Percentiles rank a stretch among this genome's conserved stretches.
Conservation (phyloP, 495 filamentous ascomycete species). For the Penicillium steckii region DNA sequence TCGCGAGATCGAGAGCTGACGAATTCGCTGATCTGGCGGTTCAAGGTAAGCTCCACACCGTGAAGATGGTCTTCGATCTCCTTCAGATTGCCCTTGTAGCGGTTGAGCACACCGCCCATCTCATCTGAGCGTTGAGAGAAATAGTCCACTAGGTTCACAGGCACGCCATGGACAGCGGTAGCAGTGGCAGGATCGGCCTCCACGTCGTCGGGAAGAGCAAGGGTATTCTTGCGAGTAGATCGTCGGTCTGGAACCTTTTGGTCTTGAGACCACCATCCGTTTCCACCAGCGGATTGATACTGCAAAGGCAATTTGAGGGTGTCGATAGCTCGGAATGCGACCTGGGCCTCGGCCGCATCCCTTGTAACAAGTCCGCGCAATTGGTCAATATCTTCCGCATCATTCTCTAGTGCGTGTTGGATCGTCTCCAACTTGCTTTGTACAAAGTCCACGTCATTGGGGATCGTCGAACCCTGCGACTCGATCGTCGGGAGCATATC, state of each 20-base stretch:
- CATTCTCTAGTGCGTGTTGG: slow-evolving; percentile 67
- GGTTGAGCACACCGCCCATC: slow-evolving; percentile 63
- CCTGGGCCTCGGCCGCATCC: slow-evolving; percentile 69
- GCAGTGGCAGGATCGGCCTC: slow-evolving; percentile 53
- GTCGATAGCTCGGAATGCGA: slow-evolving; percentile 73
- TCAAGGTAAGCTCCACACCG: slow-evolving; percentile 67
- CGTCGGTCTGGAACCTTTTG: slow-evolving; percentile 42
- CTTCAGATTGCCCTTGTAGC: slow-evolving; percentile 65
- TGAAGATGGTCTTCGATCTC: slow-evolving; percentile 84
- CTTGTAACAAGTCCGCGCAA: slow-evolving; percentile 60
- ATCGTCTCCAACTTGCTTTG: slow-evolving; percentile 69
- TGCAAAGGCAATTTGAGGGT: slow-evolving; percentile 73
- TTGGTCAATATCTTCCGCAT: slow-evolving; percentile 67
- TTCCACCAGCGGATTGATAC: slow-evolving; percentile 55
- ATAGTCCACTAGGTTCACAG: slow-evolving; percentile 66
- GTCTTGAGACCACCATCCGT: slow-evolving; percentile 49
- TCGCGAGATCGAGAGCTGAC: slow-evolving; percentile 54
- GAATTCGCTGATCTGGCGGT: slow-evolving; percentile 68
- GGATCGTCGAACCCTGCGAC: slow-evolving; percentile 61
- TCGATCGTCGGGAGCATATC: slow-evolving; percentile 58
- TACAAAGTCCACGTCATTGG: slow-evolving; percentile 73
- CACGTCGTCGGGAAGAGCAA: slow-evolving; percentile 54
- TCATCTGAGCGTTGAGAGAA: slow-evolving; percentile 72
- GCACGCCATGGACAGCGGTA: slow-evolving; percentile 39
- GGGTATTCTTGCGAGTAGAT: slow-evolving; percentile 43